phyloP scores from a whole-genome alignment of 2,329 filamentous ascomycete species.

The Chaetothyriales sp. region DNA sequence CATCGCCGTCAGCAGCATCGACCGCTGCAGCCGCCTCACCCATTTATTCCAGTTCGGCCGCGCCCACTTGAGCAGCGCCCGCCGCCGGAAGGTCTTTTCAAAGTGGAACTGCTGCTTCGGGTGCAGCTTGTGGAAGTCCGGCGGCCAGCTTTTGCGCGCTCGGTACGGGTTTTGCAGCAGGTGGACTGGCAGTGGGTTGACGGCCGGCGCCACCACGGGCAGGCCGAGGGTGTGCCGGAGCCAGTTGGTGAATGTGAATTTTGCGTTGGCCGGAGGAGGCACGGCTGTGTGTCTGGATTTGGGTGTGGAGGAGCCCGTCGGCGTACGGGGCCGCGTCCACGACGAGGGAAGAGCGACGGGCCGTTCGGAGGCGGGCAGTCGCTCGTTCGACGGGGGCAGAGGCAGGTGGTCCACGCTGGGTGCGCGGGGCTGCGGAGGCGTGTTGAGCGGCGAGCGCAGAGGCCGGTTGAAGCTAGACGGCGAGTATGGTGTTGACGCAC shows the following conservation, averaged over 20 bases:
- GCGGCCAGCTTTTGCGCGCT: conserved; percentile 51
- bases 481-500: conserved; percentile 8
- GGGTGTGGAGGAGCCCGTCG: neutral
- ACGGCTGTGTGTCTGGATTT: neutral
- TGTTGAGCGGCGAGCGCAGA: conserved; percentile 2
- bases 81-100: conserved; percentile 50
- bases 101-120: conserved; percentile 55
- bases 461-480: conserved; percentile 14
- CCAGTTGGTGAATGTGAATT: conserved; percentile 10
- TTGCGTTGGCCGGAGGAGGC: neutral
- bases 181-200: conserved; percentile 14
- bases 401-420: neutral
- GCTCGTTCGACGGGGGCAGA: conserved; percentile 1
- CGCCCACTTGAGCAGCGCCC: conserved; percentile 47
- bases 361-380: neutral
- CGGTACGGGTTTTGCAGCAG: conserved; percentile 41
- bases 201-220: neutral
- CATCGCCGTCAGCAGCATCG: conserved; percentile 26
- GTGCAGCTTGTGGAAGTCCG: conserved; percentile 48
- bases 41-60: conserved; percentile 44
- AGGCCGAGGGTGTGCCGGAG: conserved; percentile 12
- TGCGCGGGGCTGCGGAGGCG: conserved; percentile 5
- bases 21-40: conserved; percentile 45
- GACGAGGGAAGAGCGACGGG: neutral
- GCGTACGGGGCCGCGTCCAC: neutral